Evolutionary conservation across 805 yeast genomes (phyloP).

Genomic region (Wickerhamiella australiensis): DNA sequence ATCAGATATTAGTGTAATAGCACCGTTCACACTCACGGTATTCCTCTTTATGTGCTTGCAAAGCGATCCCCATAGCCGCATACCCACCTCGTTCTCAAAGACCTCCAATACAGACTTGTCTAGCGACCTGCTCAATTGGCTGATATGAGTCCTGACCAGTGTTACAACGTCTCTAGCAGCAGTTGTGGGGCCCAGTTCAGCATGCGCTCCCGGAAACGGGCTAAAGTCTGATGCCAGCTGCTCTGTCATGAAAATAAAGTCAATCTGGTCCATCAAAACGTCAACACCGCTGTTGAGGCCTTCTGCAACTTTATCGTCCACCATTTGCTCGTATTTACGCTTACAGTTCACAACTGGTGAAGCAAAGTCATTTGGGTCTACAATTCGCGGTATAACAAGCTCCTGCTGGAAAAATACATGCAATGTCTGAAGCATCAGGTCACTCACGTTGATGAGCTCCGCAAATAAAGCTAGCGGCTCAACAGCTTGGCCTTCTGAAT

Average conservation of each 20-base stretch:
- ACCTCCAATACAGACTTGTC: constrained; percentile 83
- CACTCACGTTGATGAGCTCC: constrained; percentile 86
- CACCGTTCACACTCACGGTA: constrained; percentile 65
- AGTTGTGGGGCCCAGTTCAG: constrained; percentile 35
- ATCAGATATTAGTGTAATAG: constrained; percentile 70
- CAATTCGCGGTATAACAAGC: constrained; percentile 41
- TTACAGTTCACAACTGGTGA: constrained; percentile 68
- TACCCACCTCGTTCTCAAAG: constrained; percentile 87
- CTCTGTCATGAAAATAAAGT: constrained; percentile 41
- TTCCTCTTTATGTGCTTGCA: constrained; percentile 63
- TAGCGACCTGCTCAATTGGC: constrained; percentile 63
- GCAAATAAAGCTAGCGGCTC: constrained; percentile 81
- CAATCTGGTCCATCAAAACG: constrained; percentile 71
- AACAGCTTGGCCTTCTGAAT: constrained; percentile 29
- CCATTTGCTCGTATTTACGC: constrained; percentile 62
- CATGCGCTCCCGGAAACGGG: constrained; percentile 31
- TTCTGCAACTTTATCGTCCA: constrained; percentile 83
- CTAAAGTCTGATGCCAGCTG: constrained; percentile 54
- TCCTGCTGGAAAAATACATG: constrained; percentile 86
- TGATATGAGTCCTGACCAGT: constrained; percentile 58
- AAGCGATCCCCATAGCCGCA: constrained; percentile 63
- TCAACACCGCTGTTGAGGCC: constrained; percentile 90
- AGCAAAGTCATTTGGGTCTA: constrained; percentile 66
- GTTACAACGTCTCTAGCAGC: constrained; percentile 55
- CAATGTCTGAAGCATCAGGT: constrained; percentile 81